Conservation (phyloP, 768 basidiomycete species). For the Grammothele lineata region DNA sequence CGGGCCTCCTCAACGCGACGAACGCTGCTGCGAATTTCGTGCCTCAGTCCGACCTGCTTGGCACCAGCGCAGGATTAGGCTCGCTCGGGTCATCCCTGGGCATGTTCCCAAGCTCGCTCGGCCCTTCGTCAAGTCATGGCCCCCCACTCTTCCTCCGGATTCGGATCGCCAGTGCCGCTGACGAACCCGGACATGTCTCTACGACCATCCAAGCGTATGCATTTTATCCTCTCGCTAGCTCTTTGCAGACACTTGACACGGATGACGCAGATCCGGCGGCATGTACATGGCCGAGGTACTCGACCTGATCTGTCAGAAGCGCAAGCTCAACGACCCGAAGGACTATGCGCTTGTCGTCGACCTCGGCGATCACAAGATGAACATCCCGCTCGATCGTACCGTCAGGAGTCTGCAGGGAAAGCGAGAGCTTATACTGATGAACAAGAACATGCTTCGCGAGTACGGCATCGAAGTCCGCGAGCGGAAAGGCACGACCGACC, state of each 20-base stretch:
- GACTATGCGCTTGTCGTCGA: constrained; percentile 78
- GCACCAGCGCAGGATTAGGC: constrained; percentile 36
- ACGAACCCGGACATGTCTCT: constrained; percentile 72
- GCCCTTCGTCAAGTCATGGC: constrained; percentile 67
- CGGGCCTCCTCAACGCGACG: constrained; percentile 36
- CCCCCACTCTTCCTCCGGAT: constrained; percentile 84
- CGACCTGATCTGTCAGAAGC: constrained; percentile 73
- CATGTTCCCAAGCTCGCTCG: constrained; percentile 60
- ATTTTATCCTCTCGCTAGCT: background rate
- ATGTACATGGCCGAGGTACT: constrained; percentile 98
- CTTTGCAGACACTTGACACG: too few relatives aligned
- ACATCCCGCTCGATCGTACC: constrained; percentile 90
- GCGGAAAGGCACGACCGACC: constrained; percentile 77
- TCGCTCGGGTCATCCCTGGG: constrained; percentile 26
- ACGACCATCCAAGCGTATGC: constrained; percentile 91
- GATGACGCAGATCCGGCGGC: constrained; percentile 59
- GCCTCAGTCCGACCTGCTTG: constrained; percentile 37
- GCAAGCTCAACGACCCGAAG: constrained; percentile 61
- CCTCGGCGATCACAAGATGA: constrained; percentile 56
- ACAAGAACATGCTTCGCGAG: constrained; percentile 67
- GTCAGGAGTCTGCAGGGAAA: constrained; percentile 94
- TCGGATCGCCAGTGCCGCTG: constrained; percentile 73
- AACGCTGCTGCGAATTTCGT: constrained; percentile 30
- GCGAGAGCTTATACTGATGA: constrained; percentile 76
- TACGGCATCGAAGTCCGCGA: constrained; percentile 68